Evolutionary conservation across 164 flowering plant species (phyloP), one percentile per base, ranked within the genome.

Genomic region (Tetracentron sinense): DNA sequence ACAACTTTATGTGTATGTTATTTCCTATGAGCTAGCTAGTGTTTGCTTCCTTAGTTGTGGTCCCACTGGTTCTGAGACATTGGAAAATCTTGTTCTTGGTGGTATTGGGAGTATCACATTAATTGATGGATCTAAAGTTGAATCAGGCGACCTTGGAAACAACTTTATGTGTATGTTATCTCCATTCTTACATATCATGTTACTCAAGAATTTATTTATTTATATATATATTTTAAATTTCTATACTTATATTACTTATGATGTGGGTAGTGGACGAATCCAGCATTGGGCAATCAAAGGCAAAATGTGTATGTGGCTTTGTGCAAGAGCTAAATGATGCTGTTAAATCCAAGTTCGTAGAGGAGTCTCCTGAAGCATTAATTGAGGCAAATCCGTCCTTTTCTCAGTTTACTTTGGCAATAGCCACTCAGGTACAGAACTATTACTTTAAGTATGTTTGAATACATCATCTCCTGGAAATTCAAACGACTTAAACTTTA

Each of bases 271-370:
- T 94, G 81, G 97, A 94, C 69, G 89, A 79, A 57, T 76, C 87
- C 35, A 77, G 93, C 60, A 35, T 94, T 71, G 99, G 96, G 57
- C 80, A 91, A 60, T 84, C 99, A 30, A 94, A 83, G 83, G 97
- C 99, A 56, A 91, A 94, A 70, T 85, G 87, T 74, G 99, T 91
- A 6, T 94, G 97, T 52, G 70, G 90, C 23, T 89, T 89, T 69
- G 82, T 94, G 61, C 97, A 94, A 76, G 97, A 91, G 82, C 70
- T 94, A 47, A 94, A 94, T 76, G 99, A 94, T 77, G 86, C 97
- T 58, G 97, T 94, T 20, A 89, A 89, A 62, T 96, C 96, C 31
- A 91, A 88, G 76, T 94, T 89, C 66, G 84, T 94, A 27, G 99
- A 91, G 74, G 99, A 91, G 68, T 69, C 76, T 73, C 99, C 99